Conservation (phyloP, 2,329 filamentous ascomycete species). For the Stachybotrys chlorohalonatus region DNA sequence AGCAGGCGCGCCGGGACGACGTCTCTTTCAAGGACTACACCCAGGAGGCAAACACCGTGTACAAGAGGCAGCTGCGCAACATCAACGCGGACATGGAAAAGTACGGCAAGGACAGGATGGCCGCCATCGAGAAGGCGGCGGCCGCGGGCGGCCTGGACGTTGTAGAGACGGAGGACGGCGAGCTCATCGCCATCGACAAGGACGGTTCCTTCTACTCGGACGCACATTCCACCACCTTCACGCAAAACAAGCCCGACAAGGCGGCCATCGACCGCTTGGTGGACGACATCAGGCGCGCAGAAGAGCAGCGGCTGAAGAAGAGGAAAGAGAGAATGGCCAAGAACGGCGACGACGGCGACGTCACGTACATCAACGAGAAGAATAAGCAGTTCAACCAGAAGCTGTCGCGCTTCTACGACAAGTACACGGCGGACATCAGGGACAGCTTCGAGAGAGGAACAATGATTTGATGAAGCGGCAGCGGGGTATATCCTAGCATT, state of each 20-base stretch:
- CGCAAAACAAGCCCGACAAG: slow-evolving; percentile 78
- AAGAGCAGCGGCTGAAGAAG: slow-evolving; percentile 80
- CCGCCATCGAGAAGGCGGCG: slow-evolving; percentile 76
- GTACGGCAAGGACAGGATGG: slow-evolving; percentile 83
- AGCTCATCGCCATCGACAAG: slow-evolving; percentile 88
- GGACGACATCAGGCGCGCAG: slow-evolving; percentile 75
- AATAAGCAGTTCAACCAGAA: slow-evolving; percentile 99
- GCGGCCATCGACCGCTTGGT: slow-evolving; percentile 84
- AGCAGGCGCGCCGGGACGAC: slow-evolving; percentile 69
- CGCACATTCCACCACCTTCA: slow-evolving; percentile 71
- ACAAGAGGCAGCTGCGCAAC: slow-evolving; percentile 80
- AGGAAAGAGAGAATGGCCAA: slow-evolving; percentile 67
- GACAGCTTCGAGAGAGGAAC: slow-evolving; percentile 97
- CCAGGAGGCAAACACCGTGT: slow-evolving; percentile 82
- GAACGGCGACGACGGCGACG: slow-evolving; percentile 78
- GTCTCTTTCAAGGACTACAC: slow-evolving; percentile 86
- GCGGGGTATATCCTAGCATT: slow-evolving; percentile 3
- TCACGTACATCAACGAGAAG: slow-evolving; percentile 99
- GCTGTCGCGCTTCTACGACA: slow-evolving; percentile 91
- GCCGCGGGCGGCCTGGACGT: slow-evolving; percentile 80
- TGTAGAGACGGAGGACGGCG: slow-evolving; percentile 89
- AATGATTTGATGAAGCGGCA: slow-evolving; percentile 58
- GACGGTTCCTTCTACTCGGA: slow-evolving; percentile 88
- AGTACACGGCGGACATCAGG: slow-evolving; percentile 93
- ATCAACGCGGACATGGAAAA: slow-evolving; percentile 67